These are phyloP conservation scores for Sedum album DNA, from an alignment of 164 flowering plant species.

Conservation along the genomic window DNA sequence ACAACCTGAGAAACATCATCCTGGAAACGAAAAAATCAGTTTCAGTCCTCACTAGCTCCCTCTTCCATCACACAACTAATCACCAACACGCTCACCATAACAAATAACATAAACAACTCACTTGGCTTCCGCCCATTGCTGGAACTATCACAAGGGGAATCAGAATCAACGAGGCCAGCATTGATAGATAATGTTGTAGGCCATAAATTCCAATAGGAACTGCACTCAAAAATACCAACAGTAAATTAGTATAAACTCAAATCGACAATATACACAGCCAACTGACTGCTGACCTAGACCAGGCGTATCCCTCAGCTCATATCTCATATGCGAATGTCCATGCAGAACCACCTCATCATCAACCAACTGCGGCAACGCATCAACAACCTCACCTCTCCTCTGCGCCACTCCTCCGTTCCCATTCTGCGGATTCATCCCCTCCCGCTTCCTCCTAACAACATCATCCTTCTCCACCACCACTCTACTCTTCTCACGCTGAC, in stretches of 20 bases:
- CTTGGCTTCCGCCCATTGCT: constrained; percentile 90
- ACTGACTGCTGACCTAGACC: constrained; percentile 59
- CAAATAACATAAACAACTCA: constrained; percentile 26
- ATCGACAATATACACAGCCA: too few species aligned
- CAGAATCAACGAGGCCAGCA: constrained; percentile 83
- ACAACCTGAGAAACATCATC: constrained; percentile 87
- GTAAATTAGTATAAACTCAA: neutral
- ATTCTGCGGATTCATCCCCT: constrained; percentile 14
- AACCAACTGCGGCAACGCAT: constrained; percentile 46
- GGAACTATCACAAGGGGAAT: constrained; percentile 95
- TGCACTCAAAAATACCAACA: constrained; percentile 27
- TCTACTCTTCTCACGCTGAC: neutral
- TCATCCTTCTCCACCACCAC: neutral
- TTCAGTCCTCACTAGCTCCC: constrained; percentile 25
- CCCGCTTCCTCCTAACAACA: constrained; percentile 35
- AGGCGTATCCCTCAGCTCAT: constrained; percentile 88
- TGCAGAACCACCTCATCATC: constrained; percentile 60
- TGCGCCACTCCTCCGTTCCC: constrained; percentile 27
- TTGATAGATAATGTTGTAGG: constrained; percentile 82
- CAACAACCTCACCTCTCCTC: constrained; percentile 22
- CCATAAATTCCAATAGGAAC: constrained; percentile 94
- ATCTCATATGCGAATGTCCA: constrained; percentile 78
- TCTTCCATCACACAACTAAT: neutral
- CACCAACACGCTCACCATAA: neutral
- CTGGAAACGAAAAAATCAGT: constrained; percentile 37